Percentiles rank a stretch among this genome's conserved stretches.
phyloP scores from a whole-genome alignment of 148 eudicot species.

The Linanthus parryae region DNA sequence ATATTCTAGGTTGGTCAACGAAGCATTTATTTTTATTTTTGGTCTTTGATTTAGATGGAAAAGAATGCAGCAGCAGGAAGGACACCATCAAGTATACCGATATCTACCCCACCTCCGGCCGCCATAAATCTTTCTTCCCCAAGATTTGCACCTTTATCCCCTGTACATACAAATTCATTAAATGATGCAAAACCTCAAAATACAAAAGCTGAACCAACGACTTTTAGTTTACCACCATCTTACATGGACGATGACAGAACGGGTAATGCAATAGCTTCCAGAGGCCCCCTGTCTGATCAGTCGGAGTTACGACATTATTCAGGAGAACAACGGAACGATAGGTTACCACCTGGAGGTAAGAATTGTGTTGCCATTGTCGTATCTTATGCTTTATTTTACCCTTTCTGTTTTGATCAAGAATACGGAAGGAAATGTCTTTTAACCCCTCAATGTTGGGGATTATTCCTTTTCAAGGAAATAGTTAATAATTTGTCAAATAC shows the following conservation, averaged over 20 bases:
- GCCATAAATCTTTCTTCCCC: constrained; percentile 72
- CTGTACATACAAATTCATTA: constrained; percentile 61
- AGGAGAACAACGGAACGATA: constrained; percentile 52
- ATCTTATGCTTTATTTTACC: not conserved
- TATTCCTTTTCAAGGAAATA: too few species aligned
- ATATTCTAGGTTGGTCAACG: too few species aligned
- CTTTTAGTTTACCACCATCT: constrained; percentile 73
- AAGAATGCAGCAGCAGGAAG: constrained; percentile 97
- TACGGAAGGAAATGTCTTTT: too few species aligned
- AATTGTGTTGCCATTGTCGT: not conserved
- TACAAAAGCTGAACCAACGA: constrained; percentile 56
- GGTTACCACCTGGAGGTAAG: constrained; percentile 63
- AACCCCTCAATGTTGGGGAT: too few species aligned
- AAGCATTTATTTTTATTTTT: too few species aligned
- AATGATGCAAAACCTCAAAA: constrained; percentile 48
- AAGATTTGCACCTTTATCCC: constrained; percentile 64
- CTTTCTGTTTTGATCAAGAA: not conserved
- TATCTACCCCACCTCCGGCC: constrained; percentile 92
- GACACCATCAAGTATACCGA: constrained; percentile 85
- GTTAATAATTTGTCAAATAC: not conserved
- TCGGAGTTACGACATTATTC: constrained; percentile 23
- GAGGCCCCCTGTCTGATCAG: constrained; percentile 35
- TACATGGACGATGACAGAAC: constrained; percentile 53
- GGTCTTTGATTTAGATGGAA: constrained; percentile 78
- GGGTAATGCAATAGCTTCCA: constrained; percentile 19